phyloP scores from a whole-genome alignment of 1,139 yeast genomes.

The Yamadazyma dendronema region DNA sequence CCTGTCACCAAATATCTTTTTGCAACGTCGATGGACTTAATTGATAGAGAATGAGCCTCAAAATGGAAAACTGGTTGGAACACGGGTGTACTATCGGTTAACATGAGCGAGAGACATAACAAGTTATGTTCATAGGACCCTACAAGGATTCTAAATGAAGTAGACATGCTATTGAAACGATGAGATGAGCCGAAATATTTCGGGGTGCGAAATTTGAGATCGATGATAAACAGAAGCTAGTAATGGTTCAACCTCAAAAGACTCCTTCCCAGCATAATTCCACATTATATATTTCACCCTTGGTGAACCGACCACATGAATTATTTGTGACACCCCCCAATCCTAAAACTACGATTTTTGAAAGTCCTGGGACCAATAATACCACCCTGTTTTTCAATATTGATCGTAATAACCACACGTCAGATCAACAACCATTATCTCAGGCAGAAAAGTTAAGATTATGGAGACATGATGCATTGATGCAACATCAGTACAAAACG shows the following conservation, averaged over 20 bases:
- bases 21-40: slow-evolving; percentile 79
- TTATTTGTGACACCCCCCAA: slow-evolving; percentile 58
- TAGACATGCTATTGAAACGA: not conserved
- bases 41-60: slow-evolving; percentile 88
- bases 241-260: slow-evolving; percentile 34
- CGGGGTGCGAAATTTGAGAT: no score
- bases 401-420: slow-evolving; percentile 21
- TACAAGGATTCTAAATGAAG: slow-evolving; percentile 69
- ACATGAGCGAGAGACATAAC: slow-evolving; percentile 72
- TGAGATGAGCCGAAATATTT: slow-evolving; percentile 7
- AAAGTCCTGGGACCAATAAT: slow-evolving; percentile 43
- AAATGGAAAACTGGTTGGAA: slow-evolving; percentile 95
- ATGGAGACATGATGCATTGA: slow-evolving; percentile 93
- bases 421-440: slow-evolving; percentile 45
- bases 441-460: slow-evolving; percentile 84
- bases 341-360: slow-evolving; percentile 40
- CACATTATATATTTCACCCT: slow-evolving; percentile 61
- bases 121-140: slow-evolving; percentile 96
- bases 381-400: slow-evolving; percentile 41
- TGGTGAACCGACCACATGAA: slow-evolving; percentile 48
- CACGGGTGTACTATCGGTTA: slow-evolving; percentile 50
- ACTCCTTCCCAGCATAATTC: slow-evolving; percentile 56
- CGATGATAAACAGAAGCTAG: not conserved
- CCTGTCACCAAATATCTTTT: slow-evolving; percentile 90
- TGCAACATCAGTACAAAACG: slow-evolving; percentile 88